Evolutionary conservation across 2,329 filamentous ascomycete genomes (phyloP), one percentile per base, ranked within the genome.

Genomic region (Graphilbum fragrans): DNA sequence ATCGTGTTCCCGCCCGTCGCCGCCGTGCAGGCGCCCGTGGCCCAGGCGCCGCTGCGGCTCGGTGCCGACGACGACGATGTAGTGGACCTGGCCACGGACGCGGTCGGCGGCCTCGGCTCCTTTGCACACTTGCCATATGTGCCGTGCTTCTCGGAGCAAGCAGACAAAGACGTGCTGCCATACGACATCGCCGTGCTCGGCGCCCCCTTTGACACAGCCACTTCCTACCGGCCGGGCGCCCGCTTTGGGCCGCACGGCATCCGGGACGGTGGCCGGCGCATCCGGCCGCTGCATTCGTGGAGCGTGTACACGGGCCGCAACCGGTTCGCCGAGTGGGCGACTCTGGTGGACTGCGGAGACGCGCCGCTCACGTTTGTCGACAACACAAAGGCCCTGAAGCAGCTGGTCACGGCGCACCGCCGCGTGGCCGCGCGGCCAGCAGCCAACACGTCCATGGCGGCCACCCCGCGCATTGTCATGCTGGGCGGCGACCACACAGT

Each of bases 361-460:
- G 83, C 86, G 42, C 81, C 80, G 2, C 66, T 87, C 45, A 85
- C 80, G 0, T 83, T 80, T 12, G 78, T 88, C 47, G 83, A 90
- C 59, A 90, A 88, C 55, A 74, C 66, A 0, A 63, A 87, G 0
- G 84, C 85, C 0, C 62, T 88, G 43, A 70, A 71, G 12, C 83
- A 88, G 56, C 82, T 90, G 69, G 80, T 74, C 43, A 77, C 81
- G 54, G 81, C 80, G 34, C 34, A 22, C 20, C n/a, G n/a, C n/a
- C n/a, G n/a, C n/a, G n/a, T n/a, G 55, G 54, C 1, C 55, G 60
- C 5, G 47, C 46, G 27, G 55, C 58, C 4, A 61, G 68, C n/a
- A 69, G n/a, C n/a, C n/a, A n/a, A 69, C 42, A 53, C 62, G 5
- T 65, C 54, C 5, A 55, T 55, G 21, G 68, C 65, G 19, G 49